Base-by-base conservation (phyloP, 176 grass and related monocot species). In the Bromus sterilis region DNA sequence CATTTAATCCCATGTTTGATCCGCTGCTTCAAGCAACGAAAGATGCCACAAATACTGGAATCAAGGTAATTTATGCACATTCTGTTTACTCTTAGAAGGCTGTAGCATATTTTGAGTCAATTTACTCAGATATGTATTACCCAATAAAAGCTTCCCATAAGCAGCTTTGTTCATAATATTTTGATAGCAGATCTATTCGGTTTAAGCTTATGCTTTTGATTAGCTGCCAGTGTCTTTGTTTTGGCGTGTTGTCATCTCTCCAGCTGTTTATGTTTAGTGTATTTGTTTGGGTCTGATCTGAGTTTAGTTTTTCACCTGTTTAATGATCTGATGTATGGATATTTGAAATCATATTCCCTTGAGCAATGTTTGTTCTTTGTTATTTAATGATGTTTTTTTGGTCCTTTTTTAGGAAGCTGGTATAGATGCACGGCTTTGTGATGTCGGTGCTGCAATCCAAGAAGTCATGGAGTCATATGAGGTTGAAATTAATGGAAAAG, bases 401-500 rank as follows among this genome's bases (percentile, higher is more conserved):
- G 4, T 32, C 51, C 13, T 80, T 83, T 74, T 77, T 44, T 66
- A 98, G 96, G 96, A 95, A 98, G 84, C 96, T 90, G 96, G 96
- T 79, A 93, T 99, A 82, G 96, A 99, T 90, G 93, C 82, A 75
- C 85, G 93, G 48, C 88, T 98, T 48, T 95, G 96, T 88, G 96
- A 98, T 89, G 84, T 98, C 68, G 95, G 95, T 86, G 95, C 90
- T 84, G 95, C 92, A 68, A 98, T 98, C 44, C 95, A 98, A 86
- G 96, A 99, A 85, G 96, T 99, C 28, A 95, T 99, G 90, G 93
- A 99, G 85, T 95, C 93, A 41, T 99, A 99, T 78, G 96, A 99
- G 78, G 93, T 99, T 86, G 96, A 99, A 90, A 95, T 99, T 42
- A 95, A 95, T 80, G 96, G 96, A 18, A 99, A 99, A 81, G 87